A percentile compares a stretch with the other conserved stretches of the same genome.
Conservation (phyloP, 305 asterid species). For the Coffea humblotiana region DNA sequence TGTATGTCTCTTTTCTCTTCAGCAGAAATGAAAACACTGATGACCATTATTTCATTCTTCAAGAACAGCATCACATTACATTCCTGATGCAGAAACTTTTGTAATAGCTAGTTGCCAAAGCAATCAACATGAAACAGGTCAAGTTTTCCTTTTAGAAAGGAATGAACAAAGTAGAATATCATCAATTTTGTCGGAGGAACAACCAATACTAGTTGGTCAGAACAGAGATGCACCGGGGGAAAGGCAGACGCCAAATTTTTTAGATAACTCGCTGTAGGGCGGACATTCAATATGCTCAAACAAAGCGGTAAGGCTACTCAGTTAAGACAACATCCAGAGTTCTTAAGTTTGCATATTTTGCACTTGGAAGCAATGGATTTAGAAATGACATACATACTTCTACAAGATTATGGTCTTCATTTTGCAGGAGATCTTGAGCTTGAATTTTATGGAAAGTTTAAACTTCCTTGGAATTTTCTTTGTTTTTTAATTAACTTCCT, state of each 20-base stretch:
- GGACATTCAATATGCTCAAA: background rate
- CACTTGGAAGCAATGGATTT: background rate
- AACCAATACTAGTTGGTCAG: background rate
- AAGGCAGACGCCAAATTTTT: background rate
- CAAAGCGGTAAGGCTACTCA: background rate
- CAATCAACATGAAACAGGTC: slow-evolving; percentile 2
- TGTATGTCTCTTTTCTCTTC: background rate
- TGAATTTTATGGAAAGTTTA: background rate
- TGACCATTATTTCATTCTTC: background rate
- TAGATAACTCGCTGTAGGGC: background rate
- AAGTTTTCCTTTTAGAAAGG: background rate
- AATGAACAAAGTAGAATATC: background rate
- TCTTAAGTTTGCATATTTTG: background rate
- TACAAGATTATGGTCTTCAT: background rate
- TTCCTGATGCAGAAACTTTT: background rate
- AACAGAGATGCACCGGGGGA: background rate
- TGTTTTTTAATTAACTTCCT: background rate
- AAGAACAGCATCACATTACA: background rate
- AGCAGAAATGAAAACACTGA: background rate
- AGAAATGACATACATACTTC: background rate
- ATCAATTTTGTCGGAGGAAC: background rate
- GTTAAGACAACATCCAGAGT: background rate
- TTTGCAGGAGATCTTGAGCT: background rate
- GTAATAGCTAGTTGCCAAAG: background rate
- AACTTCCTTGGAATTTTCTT: too few species aligned